Evolutionary conservation across 768 basidiomycete genomes (phyloP), one percentile per base, ranked within the genome.

Genomic region (Phlegmacium glaucopus): DNA sequence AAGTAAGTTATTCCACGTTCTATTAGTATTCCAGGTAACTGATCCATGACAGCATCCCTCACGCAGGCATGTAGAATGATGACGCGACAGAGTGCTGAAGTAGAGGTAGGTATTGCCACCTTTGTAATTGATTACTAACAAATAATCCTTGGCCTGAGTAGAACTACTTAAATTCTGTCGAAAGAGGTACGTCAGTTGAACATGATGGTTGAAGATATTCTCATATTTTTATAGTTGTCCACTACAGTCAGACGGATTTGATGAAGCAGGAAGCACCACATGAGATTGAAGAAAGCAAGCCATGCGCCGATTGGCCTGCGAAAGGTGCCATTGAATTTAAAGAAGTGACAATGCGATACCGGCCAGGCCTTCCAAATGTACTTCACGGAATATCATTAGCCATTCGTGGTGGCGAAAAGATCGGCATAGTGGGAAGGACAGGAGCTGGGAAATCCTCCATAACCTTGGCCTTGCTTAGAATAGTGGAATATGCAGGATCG

Each of bases 351-450:
- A 76, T 85, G 78, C 69, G 70, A 13, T 90, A 92, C 59, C 69
- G 89, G 16, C 76, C 80, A 0, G 85, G 83, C 4, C 69, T 90
- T n/a, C 87, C 87, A 0, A 74, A 78, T 11, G 87, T 90, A 3
- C 71, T 91, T 30, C 81, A 82, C 54, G 79, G 79, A 0, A 68
- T 90, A 15, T 76, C 76, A 4, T 39, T 90, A 54, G 65, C 65
- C n/a, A 76, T 90, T 38, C 63, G 69, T 2, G 77, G 77, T 0
- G 82, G 83, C 1, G 86, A 91, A 65, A 87, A 88, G 69, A 81
- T 90, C 45, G 88, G 87, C 11, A 78, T 90, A 30, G 86, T 90
- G 8, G 87, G 87, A 42, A 63, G 71, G 52, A 74, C 72, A 34
- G 85, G 82, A 1, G 79, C 80, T 0, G 82, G 80, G 16, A 80